Conservation (phyloP, 305 asterid genomes). For the Euphrasia arctica region DNA sequence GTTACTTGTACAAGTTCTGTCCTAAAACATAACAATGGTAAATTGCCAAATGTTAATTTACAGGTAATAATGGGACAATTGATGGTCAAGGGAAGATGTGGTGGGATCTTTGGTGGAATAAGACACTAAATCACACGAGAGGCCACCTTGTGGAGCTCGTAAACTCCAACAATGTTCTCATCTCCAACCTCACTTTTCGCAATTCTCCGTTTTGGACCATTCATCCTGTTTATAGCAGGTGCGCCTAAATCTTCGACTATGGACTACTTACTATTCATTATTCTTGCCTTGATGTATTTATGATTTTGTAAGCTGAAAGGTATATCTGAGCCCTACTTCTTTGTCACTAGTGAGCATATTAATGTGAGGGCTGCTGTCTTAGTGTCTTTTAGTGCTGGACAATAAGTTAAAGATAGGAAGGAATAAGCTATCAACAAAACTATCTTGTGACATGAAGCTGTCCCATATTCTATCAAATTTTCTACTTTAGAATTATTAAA, state of each 20-base stretch:
- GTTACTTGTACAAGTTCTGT: background rate
- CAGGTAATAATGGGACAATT: conserved; percentile 85
- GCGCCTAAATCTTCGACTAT: background rate
- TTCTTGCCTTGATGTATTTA: no score
- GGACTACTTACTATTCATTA: no score
- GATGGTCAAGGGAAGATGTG: conserved; percentile 98
- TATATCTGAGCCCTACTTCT: conserved; percentile 27
- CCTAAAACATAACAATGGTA: no score
- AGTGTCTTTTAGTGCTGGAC: conserved; percentile 19
- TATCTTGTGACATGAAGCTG: no score
- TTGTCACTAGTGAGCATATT: conserved; percentile 38
- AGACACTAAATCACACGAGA: conserved; percentile 72
- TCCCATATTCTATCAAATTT: no score
- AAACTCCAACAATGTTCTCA: conserved; percentile 66
- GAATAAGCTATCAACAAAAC: no score
- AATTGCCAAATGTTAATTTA: conserved; percentile 18
- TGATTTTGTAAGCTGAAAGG: conserved; percentile 17
- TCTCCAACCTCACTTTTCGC: conserved; percentile 80
- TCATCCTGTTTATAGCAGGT: conserved; percentile 94
- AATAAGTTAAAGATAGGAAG: no score
- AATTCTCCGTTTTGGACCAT: conserved; percentile 97
- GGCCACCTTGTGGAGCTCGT: conserved; percentile 92
- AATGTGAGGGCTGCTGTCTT: conserved; percentile 31
- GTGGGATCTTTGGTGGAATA: conserved; percentile 99
- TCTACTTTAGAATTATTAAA: no score